Evolutionary conservation across 768 basidiomycete species (phyloP), one percentile per base, ranked within the genome.

Genomic region (Tylopilus sp.): DNA sequence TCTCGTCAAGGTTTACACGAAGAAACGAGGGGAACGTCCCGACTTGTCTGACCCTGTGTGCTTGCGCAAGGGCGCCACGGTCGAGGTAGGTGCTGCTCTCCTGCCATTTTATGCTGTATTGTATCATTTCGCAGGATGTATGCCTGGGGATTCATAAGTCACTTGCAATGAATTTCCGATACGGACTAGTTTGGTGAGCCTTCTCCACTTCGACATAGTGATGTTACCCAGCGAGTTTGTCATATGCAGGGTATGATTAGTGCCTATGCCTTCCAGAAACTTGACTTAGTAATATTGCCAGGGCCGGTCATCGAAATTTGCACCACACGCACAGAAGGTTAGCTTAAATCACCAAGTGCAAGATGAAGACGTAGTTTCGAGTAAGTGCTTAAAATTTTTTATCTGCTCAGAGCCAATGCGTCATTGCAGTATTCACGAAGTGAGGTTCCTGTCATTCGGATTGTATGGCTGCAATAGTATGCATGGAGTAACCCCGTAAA

Each of bases 241-340:
- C 17, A 33, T 47, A 40, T 47, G 12, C 20, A 71, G 67, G 69
- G 70, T 66, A 63, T 42, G 63, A 21, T 26, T 4, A 50, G 2
- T 35, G 13, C 35, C 3, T 17, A 15, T 21, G 20, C 26, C 30
- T 38, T 47, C 25, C 26, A 28, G 26, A 1, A 28, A 28, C 10
- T 28, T 28, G 26, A 7, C 26, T 28, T 28, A 28, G 7, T 10
- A 10, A 18, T 23, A 7, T 31, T 15, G 18, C 30, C 25, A 90
- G 93, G 94, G 94, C 2, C 91, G 91, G 68, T 95, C 92, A 23
- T 93, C 91, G 63, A 95, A 94, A 70, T 97, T 97, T 69, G 76
- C 83, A 38, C 93, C 93, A 4, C 90, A 97, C 61, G 91, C 93
- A 3, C 94, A 97, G 70, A 97, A 97, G 68, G 91, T 95, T 55